A percentile compares a stretch with the other conserved stretches of the same genome.
These are phyloP conservation scores for Trametes polyzona DNA, from an alignment of 1,284 basidiomycete species.

Conservation along the genomic window DNA sequence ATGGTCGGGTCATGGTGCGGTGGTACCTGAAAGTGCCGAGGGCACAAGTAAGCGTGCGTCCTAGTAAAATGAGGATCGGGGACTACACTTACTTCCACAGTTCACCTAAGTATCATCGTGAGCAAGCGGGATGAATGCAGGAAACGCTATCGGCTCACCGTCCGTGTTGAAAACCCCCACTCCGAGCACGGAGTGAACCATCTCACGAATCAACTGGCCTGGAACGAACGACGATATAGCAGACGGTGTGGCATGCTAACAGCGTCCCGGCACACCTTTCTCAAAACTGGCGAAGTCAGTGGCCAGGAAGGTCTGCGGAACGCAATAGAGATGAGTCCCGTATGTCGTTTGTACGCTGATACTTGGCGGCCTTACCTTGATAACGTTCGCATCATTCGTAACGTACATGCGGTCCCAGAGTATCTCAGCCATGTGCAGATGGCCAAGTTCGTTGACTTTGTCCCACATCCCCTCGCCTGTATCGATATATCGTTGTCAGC, in stretches of 20 bases:
- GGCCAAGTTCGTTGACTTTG: slow-evolving; percentile 20
- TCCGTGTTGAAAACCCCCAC: slow-evolving; percentile 10
- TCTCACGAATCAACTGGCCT: background rate
- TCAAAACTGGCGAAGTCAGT: slow-evolving; percentile 29
- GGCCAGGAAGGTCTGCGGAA: slow-evolving; percentile 26
- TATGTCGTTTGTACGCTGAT: background rate
- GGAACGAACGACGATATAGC: background rate
- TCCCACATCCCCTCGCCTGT: slow-evolving; percentile 27
- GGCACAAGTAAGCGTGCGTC: no score
- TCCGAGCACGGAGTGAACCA: background rate
- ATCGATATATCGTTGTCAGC: background rate
- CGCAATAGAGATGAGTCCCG: background rate
- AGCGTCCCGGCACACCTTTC: slow-evolving; percentile 22
- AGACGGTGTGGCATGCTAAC: background rate
- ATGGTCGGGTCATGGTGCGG: no score
- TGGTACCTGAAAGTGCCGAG: no score
- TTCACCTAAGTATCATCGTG: slow-evolving; percentile 22
- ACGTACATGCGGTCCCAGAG: slow-evolving; percentile 26
- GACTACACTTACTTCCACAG: slow-evolving; percentile 29
- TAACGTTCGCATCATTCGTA: slow-evolving; percentile 26
- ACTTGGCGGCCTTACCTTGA: slow-evolving; percentile 28
- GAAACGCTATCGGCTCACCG: background rate
- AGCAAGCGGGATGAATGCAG: background rate
- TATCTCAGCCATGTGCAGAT: slow-evolving; percentile 19
- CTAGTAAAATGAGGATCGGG: slow-evolving; percentile 32